Conservation (phyloP, 1,284 basidiomycete genomes). For the Cryptococcus amylolentus region DNA sequence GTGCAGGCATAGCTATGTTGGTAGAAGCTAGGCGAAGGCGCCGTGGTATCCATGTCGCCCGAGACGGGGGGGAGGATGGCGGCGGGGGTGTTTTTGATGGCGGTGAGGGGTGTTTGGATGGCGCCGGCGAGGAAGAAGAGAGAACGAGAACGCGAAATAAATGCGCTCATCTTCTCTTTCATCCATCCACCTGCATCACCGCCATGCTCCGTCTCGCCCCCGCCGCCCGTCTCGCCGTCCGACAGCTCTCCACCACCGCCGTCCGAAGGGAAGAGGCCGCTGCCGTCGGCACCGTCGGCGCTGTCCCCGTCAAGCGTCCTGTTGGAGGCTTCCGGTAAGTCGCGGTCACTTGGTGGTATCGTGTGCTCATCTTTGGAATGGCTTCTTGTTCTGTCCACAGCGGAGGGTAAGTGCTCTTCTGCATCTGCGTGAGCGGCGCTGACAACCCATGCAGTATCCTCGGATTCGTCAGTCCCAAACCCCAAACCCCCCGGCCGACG, state of each 20-base stretch:
- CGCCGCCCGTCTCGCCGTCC: slow-evolving; percentile 11
- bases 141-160: neutral
- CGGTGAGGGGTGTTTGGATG: neutral
- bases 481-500: neutral
- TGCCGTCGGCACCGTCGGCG: slow-evolving; percentile 38
- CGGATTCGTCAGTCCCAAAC: slow-evolving; percentile 62
- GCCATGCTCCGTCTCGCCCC: slow-evolving; percentile 5
- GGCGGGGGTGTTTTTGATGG: neutral
- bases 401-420: slow-evolving; percentile 16
- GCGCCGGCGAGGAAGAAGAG: neutral
- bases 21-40: neutral
- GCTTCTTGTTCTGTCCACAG: slow-evolving; percentile 1
- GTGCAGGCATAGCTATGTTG: neutral
- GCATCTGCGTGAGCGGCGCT: neutral
- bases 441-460: slow-evolving; percentile 59
- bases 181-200: neutral
- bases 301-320: slow-evolving; percentile 62
- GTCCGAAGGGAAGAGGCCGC: slow-evolving; percentile 53
- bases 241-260: slow-evolving; percentile 49
- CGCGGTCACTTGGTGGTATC: neutral
- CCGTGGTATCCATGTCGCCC: neutral
- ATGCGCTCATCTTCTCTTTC: slow-evolving; percentile 1
- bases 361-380: neutral
- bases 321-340: slow-evolving; percentile 67
- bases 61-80: neutral